These are phyloP conservation scores for Iodosphaeria phyllophila DNA, from an alignment of 2,329 filamentous ascomycete genomes.

Conservation along the genomic window DNA sequence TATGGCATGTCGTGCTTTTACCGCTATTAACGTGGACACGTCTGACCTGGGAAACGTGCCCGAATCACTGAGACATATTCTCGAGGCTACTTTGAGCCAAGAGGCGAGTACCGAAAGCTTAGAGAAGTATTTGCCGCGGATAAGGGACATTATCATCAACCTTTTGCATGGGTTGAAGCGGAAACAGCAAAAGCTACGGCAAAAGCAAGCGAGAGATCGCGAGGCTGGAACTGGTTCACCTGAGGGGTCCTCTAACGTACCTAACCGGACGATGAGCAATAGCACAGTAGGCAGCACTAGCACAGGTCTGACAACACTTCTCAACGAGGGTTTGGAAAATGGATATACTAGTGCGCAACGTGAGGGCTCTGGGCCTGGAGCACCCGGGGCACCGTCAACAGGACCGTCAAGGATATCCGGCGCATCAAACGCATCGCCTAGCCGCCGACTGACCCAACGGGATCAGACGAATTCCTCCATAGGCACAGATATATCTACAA, in stretches of 20 bases:
- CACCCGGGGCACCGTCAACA: conserved; percentile 6
- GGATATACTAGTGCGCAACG: conserved; percentile 25
- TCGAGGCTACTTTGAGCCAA: conserved; percentile 91
- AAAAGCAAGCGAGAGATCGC: conserved; percentile 41
- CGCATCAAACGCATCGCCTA: conserved; percentile 23
- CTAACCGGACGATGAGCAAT: conserved; percentile 35
- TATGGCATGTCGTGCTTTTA: conserved; percentile 92
- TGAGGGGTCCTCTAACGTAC: conserved; percentile 15
- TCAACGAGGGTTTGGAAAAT: conserved; percentile 40
- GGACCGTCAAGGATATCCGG: too few species aligned
- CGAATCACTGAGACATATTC: conserved; percentile 71
- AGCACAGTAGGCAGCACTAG: conserved; percentile 38
- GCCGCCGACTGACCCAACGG: conserved; percentile 26
- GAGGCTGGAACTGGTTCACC: conserved; percentile 19
- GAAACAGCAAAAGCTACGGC: conserved; percentile 76
- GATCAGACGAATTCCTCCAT: conserved; percentile 25
- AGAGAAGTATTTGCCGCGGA: conserved; percentile 82
- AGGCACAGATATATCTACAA: conserved; percentile 42
- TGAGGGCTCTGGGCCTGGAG: conserved; percentile 11
- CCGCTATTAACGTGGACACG: conserved; percentile 91
- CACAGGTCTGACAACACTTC: conserved; percentile 35
- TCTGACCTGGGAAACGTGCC: conserved; percentile 88
- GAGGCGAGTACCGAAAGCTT: conserved; percentile 87
- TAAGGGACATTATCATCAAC: conserved; percentile 97
- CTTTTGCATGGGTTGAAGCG: conserved; percentile 88